Percentiles rank a stretch among this genome's conserved stretches.
These are phyloP conservation scores for Verticillium longisporum DNA, from an alignment of 2,329 filamentous ascomycete genomes.

Conservation along the genomic window DNA sequence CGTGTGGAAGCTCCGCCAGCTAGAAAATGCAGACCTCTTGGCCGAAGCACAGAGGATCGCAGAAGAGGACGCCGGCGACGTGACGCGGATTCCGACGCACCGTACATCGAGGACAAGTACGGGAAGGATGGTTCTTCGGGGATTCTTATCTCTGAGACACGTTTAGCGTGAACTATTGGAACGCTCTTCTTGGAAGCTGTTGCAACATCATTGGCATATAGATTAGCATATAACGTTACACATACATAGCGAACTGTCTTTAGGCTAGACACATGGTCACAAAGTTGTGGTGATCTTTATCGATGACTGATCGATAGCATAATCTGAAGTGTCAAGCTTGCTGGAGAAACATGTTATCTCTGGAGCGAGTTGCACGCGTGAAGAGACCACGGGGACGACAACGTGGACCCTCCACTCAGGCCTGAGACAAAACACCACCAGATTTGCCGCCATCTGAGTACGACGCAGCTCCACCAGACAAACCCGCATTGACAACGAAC, in stretches of 20 bases:
- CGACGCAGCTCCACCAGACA: background rate
- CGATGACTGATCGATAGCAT: background rate
- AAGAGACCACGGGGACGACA: no score
- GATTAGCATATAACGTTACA: background rate
- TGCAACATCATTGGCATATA: background rate
- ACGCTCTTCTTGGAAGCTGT: background rate
- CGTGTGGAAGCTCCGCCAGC: conserved; percentile 9
- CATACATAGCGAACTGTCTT: background rate
- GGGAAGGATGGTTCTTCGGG: background rate
- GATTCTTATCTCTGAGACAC: background rate
- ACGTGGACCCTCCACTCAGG: no score
- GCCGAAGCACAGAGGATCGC: conserved; percentile 1
- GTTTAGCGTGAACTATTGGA: background rate
- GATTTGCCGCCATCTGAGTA: background rate
- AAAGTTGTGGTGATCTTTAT: no score
- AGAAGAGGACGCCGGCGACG: conserved; percentile 1
- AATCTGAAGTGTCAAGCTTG: no score
- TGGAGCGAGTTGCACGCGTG: no score
- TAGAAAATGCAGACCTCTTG: conserved; percentile 4
- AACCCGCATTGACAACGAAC: background rate
- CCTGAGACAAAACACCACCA: background rate
- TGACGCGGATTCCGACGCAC: conserved; percentile 1
- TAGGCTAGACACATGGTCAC: background rate
- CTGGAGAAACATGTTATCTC: no score
- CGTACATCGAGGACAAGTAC: background rate